Evolutionary conservation across 2,329 filamentous ascomycete genomes (phyloP).

Genomic region (Hansfordia pulvinata): DNA sequence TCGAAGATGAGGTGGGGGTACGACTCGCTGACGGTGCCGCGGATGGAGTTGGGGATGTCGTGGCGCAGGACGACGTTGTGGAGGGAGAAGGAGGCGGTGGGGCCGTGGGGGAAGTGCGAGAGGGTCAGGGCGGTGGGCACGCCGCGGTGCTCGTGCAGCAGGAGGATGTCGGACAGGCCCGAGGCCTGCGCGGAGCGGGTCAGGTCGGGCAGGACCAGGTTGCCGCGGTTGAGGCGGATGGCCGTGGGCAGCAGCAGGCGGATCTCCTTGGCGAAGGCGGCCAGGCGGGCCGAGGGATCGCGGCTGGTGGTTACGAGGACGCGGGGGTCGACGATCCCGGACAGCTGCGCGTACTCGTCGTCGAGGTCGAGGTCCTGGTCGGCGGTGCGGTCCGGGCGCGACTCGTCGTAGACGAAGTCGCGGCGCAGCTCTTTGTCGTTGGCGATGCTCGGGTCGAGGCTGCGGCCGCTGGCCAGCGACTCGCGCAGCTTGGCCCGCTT

Average conservation of each 20-base stretch:
- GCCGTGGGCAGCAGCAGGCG: slow-evolving; percentile 67
- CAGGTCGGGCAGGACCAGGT: slow-evolving; percentile 74
- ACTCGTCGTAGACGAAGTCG: slow-evolving; percentile 91
- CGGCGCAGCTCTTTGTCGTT: slow-evolving; percentile 74
- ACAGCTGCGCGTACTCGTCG: slow-evolving; percentile 82
- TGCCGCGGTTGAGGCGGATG: slow-evolving; percentile 84
- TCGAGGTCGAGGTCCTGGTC: slow-evolving; percentile 65
- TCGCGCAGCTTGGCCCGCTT: slow-evolving; percentile 79
- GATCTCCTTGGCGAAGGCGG: slow-evolving; percentile 89
- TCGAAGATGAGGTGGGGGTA: slow-evolving; percentile 96
- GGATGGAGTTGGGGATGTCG: slow-evolving; percentile 78
- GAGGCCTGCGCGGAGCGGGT: slow-evolving; percentile 69
- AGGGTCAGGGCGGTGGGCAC: slow-evolving; percentile 78
- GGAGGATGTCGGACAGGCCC: slow-evolving; percentile 70
- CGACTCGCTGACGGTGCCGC: slow-evolving; percentile 79
- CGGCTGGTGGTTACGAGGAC: slow-evolving; percentile 85
- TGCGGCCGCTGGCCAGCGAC: slow-evolving; percentile 79
- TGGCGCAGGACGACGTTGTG: slow-evolving; percentile 88
- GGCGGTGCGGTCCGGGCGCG: slow-evolving; percentile 49
- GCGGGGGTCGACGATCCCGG: slow-evolving; percentile 80
- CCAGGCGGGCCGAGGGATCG: slow-evolving; percentile 70
- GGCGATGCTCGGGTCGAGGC: slow-evolving; percentile 67
- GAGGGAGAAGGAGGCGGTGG: slow-evolving; percentile 74
- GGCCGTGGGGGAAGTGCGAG: slow-evolving; percentile 66
- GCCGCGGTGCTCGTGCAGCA: slow-evolving; percentile 86